Evolutionary conservation across 2,329 filamentous ascomycete genomes (phyloP), one percentile per base, ranked within the genome.

Genomic region (Pyricularia grisea): DNA sequence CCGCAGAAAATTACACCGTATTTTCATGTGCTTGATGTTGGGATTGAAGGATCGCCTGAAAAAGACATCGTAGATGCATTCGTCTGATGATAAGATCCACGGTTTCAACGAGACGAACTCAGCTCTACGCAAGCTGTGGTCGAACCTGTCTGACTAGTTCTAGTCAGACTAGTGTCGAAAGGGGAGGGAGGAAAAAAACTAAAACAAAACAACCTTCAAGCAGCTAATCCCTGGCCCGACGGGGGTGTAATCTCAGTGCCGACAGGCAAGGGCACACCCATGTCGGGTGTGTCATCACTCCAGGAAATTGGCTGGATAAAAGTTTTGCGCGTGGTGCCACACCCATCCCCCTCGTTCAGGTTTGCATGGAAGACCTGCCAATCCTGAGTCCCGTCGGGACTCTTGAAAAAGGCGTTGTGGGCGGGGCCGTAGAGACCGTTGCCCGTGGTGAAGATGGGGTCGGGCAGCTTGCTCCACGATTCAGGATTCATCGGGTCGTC

Each of bases 321-420:
- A 2, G 60, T 63, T 20, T 63, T 63, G 23, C 60, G 60, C 60
- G 60, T 63, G 23, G 60, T 63, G 60, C 60, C 60, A 23, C 60
- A 63, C 4, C 61, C 61, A 9, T 65, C 61, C 61, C 10, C 17
- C 23, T 28, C 61, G 61, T 65, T 65, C 61, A 65, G 61, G 61
- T 65, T 28, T 2, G 25, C 61, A 55, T 73, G 72, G 66, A 70
- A 73, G n/a, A 71, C 70, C 61, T 69, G 68, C 72, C 72, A 73
- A 63, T 71, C 70, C 69, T 73, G 27, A 7, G 55, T 71, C n/a
- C 70, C 72, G 30, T 73, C 72, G 11, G 72, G 72, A 63, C 70
- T 72, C 68, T 73, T 71, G 70, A 73, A 73, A 70, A 73, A 73
- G 42, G 67, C 70, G 67, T 73, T 72, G 68, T 73, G 72, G 20